Evolutionary conservation across 2,329 filamentous ascomycete genomes (phyloP), one percentile per base, ranked within the genome.

Genomic region (Fusarium sp.): DNA sequence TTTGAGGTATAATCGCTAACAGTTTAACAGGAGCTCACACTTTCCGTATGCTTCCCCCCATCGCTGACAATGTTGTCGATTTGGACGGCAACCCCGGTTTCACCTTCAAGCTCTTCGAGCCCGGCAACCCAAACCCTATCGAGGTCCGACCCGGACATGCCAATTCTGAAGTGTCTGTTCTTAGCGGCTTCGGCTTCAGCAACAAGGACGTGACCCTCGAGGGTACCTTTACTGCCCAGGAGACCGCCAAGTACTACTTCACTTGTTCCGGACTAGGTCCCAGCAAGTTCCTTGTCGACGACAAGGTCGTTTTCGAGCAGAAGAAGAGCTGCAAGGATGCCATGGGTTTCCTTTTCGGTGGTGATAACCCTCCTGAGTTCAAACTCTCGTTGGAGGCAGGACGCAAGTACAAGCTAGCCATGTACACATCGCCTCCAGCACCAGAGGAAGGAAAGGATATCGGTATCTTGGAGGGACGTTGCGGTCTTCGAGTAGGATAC

Each of bases 281-380:
- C 3, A 78, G 74, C 40, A 73, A 74, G 46, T 66, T 80, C 14
- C 70, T 72, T 18, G 76, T 80, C 16, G 71, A 80, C 47, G 77
- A 72, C 20, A 68, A 78, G 59, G 48, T 77, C 5, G 63, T 79
- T 41, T 76, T 71, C 28, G 76, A 80, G 46, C 78, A 80, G 61
- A 75, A 64, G 25, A 72, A 75, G 11, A 77, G 77, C 55, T 75
- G 73, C 32, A 63, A 61, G 2, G 78, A 80, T 45, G 73, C 77
- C 12, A 80, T 80, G 78, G 78, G 78, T 7, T 78, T 78, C 59
- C 66, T 80, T 0, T 79, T 80, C 55, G 72, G 74, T 12, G 75
- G 74, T 16, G 74, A 72, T 9, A 68, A 75, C 3, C 72, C 74
- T n/a, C 72, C 74, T 5, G 77, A 80, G 63, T 70, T 77, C 25